Conservation (phyloP, 176 grass and related monocot genomes). For the Avena eriantha region DNA sequence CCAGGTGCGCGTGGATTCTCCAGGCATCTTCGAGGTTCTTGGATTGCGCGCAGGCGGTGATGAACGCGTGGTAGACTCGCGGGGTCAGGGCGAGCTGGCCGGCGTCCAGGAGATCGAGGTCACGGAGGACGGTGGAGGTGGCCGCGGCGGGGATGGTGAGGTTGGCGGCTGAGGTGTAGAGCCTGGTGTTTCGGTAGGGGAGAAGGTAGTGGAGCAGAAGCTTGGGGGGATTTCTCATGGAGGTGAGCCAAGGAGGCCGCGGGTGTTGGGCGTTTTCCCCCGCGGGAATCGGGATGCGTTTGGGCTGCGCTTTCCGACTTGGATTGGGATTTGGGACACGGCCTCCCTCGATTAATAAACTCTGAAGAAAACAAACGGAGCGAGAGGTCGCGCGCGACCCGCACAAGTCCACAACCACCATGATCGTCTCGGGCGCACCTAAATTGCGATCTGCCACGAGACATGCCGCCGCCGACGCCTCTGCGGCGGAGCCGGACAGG, state of each 20-base stretch:
- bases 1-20: conserved; percentile 46
- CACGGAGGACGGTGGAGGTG: conserved; percentile 4
- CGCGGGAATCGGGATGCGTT: not conserved
- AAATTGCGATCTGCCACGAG: not conserved
- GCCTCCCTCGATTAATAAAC: too few species aligned
- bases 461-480: not conserved
- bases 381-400: not conserved
- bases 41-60: conserved; percentile 49
- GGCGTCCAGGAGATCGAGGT: conserved; percentile 49
- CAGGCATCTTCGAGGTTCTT: conserved; percentile 45
- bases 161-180: not conserved
- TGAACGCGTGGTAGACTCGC: conserved; percentile 44
- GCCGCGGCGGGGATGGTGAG: not conserved
- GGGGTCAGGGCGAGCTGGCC: conserved; percentile 47
- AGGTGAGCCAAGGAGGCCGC: not conserved
- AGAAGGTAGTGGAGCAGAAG: conserved; percentile 8
- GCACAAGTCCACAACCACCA: not conserved
- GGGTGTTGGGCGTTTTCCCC: not conserved
- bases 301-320: not conserved
- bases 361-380: too few species aligned
- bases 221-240: conserved; percentile 30
- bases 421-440: not conserved
- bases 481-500: not conserved
- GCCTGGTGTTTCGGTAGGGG: not conserved
- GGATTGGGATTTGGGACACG: too few species aligned